Evolutionary conservation across 2,329 filamentous ascomycete species (phyloP).

Genomic region (Raffaelea deltoideospora): DNA sequence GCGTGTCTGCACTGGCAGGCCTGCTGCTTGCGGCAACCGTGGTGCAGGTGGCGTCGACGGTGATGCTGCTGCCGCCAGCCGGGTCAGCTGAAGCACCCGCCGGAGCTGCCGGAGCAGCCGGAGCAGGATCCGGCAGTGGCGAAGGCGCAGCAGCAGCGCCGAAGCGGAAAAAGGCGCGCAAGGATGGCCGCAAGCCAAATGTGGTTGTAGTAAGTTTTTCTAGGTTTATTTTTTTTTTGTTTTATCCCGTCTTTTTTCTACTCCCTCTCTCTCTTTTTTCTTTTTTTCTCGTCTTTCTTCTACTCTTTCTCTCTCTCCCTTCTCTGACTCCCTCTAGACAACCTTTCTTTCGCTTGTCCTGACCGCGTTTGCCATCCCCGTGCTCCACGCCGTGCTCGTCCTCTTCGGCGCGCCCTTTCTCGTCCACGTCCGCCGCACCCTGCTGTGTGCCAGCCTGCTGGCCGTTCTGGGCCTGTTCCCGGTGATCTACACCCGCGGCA

Average conservation of each 20-base stretch:
- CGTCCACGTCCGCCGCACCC: slow-evolving; percentile 62
- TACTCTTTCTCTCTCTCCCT: background rate
- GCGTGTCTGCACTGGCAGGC: slow-evolving; percentile 13
- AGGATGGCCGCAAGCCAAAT: slow-evolving; percentile 28
- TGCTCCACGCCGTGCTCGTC: slow-evolving; percentile 48
- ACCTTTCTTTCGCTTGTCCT: slow-evolving; percentile 34
- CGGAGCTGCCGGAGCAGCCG: slow-evolving; percentile 13
- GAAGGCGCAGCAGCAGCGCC: slow-evolving; percentile 35
- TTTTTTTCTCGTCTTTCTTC: background rate
- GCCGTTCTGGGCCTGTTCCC: slow-evolving; percentile 65
- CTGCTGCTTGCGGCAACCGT: slow-evolving; percentile 16
- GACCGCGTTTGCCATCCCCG: slow-evolving; percentile 55
- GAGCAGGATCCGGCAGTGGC: slow-evolving; percentile 18
- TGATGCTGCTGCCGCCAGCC: slow-evolving; percentile 49
- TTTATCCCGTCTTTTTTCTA: background rate
- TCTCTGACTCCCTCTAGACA: slow-evolving; percentile 19
- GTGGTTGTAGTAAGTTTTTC: slow-evolving; percentile 28
- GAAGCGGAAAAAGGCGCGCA: slow-evolving; percentile 20
- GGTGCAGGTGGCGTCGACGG: slow-evolving; percentile 32
- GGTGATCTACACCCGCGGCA: slow-evolving; percentile 72
- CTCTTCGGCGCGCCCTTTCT: slow-evolving; percentile 87
- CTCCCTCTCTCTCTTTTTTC: background rate
- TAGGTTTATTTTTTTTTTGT: background rate
- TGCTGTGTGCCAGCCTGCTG: slow-evolving; percentile 69
- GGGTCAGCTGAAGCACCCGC: too few species aligned